Evolutionary conservation across 2,329 filamentous ascomycete species (phyloP), one percentile per base, ranked within the genome.

Genomic region (Macroventuria anomochaeta): DNA sequence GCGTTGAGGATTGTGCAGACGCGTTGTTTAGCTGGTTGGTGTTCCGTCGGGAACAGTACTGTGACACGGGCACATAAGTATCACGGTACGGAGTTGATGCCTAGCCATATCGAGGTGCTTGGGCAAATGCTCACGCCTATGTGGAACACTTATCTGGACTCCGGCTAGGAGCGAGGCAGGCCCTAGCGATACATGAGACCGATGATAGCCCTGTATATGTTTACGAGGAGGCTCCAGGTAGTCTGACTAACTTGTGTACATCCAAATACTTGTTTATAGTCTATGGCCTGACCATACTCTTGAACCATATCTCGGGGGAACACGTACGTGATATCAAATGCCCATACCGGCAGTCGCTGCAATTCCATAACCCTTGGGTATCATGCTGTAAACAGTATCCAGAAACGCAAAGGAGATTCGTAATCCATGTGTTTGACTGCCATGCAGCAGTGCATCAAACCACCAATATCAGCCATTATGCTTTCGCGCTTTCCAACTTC

Each of bases 401-500:
- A 55, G 40, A 40, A 34, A 40, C 29, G 39, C 52, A 47, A 42
- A 60, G 28, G 26, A 53, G 31, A 57, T 31, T 33, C 47, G 34
- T 46, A 34, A 33, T 25, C 34, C 33, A 42, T 42, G 15, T 28
- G 17, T 43, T 31, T 43, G 34, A 32, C 15, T 2, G 6, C 31
- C n/a, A 15, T 33, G 17, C 11, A 18, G 33, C 6, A 17, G 21
- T 46, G 28, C 29, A 15, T 23, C 17, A 25, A 40, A 41, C 40
- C 33, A 50, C 44, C 37, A 48, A 41, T 10, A 15, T 28, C 11
- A 11, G 11, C 33, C 20, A 43, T 58, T 52, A 65, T 33, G 20
- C 34, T 15, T 53, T 53, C 10, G 57, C 58, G 31, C 57, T 51
- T 53, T 73, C 76, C 58, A 84, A 69, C 46, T 76, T 72, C 58